Base-by-base conservation (phyloP, 306 rosid species). In the Fragaria nilgerrensis region DNA sequence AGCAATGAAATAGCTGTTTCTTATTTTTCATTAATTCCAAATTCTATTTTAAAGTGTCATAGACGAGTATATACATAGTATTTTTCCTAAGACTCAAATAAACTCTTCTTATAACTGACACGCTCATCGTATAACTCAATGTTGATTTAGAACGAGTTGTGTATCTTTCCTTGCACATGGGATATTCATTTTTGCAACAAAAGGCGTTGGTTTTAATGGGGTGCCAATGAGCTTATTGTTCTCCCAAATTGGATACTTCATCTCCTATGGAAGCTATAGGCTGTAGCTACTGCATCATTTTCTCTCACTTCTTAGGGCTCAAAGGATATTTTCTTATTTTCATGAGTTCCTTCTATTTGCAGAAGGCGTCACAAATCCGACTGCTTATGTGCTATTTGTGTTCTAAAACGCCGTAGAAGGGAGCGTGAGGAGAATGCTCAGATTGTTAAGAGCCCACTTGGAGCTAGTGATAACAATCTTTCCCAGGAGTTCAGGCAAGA, bases 311-410 rank as follows among this genome's bases (percentile, higher is more conserved):
- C 17, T 34, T 37, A 41, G 45, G 14, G 65, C 69, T 20, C 50
- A 37, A 56, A 44, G 62, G 52, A 44, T 41, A 11, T 62, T 2
- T 25, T 67, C 75, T 67, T 82, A 45, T 64, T 27, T 74, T 70
- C 69, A 70, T 72, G 70, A 67, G 48, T 63, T 83, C 73, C 62
- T 43, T 50, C 69, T 29, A 56, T 82, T 77, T 88, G 88, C 91
- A 92, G 97, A 87, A 89, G 98, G 89, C 96, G 92, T 75, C 98
- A 95, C 84, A 95, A 95, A 77, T 89, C 82, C 6, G 97, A 95
- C 65, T 92, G 98, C 79, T 85, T 95, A 82, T 95, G 98, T 85
- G 97, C 98, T 71, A 87, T 95, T 81, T 95, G 97, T 86, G 94
- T 95, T 79, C 79, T 95, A 47, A 92, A 95, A 89, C 90, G 94